Conservation (phyloP, 768 basidiomycete species). For the Russula dissimulans region DNA sequence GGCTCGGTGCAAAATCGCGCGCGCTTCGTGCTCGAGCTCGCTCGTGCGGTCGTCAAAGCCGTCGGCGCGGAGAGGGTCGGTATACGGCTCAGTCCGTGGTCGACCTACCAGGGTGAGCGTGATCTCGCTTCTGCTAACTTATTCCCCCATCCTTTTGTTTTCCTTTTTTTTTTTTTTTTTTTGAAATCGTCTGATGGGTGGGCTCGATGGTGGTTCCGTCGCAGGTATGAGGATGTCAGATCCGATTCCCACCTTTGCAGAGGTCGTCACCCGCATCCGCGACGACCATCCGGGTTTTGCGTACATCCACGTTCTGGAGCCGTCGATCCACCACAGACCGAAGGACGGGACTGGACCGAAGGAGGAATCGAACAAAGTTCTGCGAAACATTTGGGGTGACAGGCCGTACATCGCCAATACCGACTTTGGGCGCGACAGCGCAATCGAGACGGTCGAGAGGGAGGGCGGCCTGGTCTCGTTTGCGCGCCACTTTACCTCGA, state of each 20-base stretch:
- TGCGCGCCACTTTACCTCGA: conserved; percentile 10
- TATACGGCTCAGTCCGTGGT: conserved; percentile 29
- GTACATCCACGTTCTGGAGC: conserved; percentile 28
- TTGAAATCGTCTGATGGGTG: neutral
- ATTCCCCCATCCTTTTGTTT: neutral
- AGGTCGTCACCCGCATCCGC: conserved; percentile 23
- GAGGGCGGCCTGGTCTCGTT: conserved; percentile 12
- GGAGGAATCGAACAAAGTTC: conserved; percentile 18
- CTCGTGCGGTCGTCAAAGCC: conserved; percentile 29
- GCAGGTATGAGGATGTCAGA: conserved; percentile 17
- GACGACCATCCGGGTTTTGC: conserved; percentile 10
- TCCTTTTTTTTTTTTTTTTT: neutral
- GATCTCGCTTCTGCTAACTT: too few relatives aligned
- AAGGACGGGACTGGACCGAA: neutral
- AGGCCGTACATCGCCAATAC: conserved; percentile 21
- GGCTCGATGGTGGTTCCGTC: too few relatives aligned
- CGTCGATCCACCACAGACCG: neutral
- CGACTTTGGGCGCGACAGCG: conserved; percentile 21
- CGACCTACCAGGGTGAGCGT: neutral
- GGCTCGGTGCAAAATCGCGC: conserved; percentile 39
- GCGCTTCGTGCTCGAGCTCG: conserved; percentile 32
- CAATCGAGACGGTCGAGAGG: conserved; percentile 13
- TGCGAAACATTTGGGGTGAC: conserved; percentile 22
- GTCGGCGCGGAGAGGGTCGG: conserved; percentile 31
- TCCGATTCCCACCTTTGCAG: conserved; percentile 24